phyloP scores from a whole-genome alignment of 805 yeast genomes.

The Maudiozyma barnettii region DNA sequence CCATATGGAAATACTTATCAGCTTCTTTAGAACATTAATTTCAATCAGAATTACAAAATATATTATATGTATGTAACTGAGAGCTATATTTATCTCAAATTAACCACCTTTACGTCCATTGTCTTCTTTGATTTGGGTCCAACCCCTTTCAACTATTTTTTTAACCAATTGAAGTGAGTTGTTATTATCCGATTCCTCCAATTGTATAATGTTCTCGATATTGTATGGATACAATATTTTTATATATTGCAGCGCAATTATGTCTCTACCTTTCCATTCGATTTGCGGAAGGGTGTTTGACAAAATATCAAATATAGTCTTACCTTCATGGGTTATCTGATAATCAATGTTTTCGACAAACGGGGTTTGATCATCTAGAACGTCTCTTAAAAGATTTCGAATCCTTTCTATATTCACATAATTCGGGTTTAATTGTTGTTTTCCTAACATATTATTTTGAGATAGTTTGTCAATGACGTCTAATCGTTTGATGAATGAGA shows the following conservation, averaged over 20 bases:
- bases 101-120: conserved; percentile 45
- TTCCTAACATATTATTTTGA: neutral
- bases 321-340: conserved; percentile 34
- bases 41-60: no score
- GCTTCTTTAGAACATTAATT: no score
- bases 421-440: conserved; percentile 5
- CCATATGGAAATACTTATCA: no score
- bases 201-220: conserved; percentile 18
- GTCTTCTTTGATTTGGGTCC: conserved; percentile 31
- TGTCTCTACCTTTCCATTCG: conserved; percentile 36
- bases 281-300: conserved; percentile 37
- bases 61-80: no score
- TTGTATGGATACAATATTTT: conserved; percentile 37
- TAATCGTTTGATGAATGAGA: conserved; percentile 47
- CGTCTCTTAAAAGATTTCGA: conserved; percentile 7
- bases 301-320: conserved; percentile 35
- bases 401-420: conserved; percentile 26
- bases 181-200: conserved; percentile 11
- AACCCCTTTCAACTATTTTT: conserved; percentile 42
- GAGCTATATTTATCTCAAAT: neutral
- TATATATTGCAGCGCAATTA: conserved; percentile 40
- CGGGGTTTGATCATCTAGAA: neutral
- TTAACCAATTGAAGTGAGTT: conserved; percentile 34
- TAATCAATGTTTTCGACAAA: neutral
- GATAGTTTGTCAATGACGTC: conserved; percentile 36